Conservation (phyloP, 495 filamentous ascomycete genomes). For the Hypoxylon crocopeplum region DNA sequence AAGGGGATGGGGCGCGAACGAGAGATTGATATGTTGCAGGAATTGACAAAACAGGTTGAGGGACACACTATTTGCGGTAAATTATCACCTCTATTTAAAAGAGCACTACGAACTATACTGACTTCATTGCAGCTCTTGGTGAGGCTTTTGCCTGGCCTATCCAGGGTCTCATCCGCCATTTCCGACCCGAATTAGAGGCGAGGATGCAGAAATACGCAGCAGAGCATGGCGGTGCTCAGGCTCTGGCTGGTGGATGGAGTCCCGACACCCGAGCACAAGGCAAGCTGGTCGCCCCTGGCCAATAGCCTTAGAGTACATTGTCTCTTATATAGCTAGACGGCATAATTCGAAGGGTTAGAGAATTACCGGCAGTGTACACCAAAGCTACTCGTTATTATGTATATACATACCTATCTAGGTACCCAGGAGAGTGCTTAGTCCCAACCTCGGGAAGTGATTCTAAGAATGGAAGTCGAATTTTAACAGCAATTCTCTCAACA, state of each 20-base stretch:
- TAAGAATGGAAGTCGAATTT: background rate
- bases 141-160: conserved; percentile 99
- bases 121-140: conserved; percentile 68
- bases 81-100: conserved; percentile 30
- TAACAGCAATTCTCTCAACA: background rate
- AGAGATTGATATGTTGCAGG: conserved; percentile 99
- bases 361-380: conserved; percentile 29
- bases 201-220: conserved; percentile 79
- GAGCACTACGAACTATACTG: conserved; percentile 1
- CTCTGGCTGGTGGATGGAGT: conserved; percentile 85
- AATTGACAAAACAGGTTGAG: conserved; percentile 98
- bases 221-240: conserved; percentile 68
- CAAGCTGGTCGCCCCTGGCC: conserved; percentile 85
- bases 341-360: conserved; percentile 26
- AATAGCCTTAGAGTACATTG: conserved; percentile 55
- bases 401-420: conserved; percentile 19
- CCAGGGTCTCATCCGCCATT: conserved; percentile 97
- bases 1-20: conserved; percentile 83
- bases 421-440: conserved; percentile 14
- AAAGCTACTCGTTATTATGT: conserved; percentile 24
- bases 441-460: background rate
- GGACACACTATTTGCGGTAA: conserved; percentile 96
- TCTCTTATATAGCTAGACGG: conserved; percentile 23
- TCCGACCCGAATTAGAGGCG: conserved; percentile 91
- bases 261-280: conserved; percentile 78